Evolutionary conservation across 2,329 filamentous ascomycete species (phyloP), one percentile per base, ranked within the genome.

Genomic region (Chrysoporthe cubensis): DNA sequence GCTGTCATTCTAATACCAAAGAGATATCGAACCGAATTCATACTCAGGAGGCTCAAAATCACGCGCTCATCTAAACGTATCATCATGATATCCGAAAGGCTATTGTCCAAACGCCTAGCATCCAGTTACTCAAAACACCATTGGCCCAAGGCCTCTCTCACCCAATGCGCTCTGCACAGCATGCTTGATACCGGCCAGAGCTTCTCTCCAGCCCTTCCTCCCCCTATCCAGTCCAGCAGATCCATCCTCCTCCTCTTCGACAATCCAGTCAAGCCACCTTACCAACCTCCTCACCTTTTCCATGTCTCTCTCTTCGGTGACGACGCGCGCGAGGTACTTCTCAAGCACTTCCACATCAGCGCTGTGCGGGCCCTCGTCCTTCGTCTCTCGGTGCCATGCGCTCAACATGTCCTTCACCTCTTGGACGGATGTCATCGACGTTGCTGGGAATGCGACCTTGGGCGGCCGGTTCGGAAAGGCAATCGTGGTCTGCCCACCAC

Each of bases 241-340:
- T 4, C 73, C 75, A 32, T 74, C 75, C 43, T 81, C 81, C 57
- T 85, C 83, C 58, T 85, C 84, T 7, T 89, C 81, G 26, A 89
- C 71, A n/a, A 68, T 48, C 74, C 86, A 82, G 54, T 82, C 81
- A 61, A 90, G 92, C 62, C 86, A 97, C 6, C 88, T 92, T 0
- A 97, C 91, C 0, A 95, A 91, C 13, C 96, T 96, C 78, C 97
- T 93, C 74, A 93, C 95, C 70, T 94, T 91, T 72, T 92, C 96
- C 74, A 97, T 84, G 76, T 97, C 90, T 67, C 85, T 83, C 78
- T 98, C 96, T 67, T 95, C 90, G 1, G 80, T 69, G 0, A 97
- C 85, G 0, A 98, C 92, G 37, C 85, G 85, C 5, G 77, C 82
- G 42, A 98, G 78, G 77, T 97, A 98, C 73, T 83, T 86, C 65